These are phyloP conservation scores for Apiospora marii DNA, from an alignment of 2,329 filamentous ascomycete genomes.

Conservation along the genomic window DNA sequence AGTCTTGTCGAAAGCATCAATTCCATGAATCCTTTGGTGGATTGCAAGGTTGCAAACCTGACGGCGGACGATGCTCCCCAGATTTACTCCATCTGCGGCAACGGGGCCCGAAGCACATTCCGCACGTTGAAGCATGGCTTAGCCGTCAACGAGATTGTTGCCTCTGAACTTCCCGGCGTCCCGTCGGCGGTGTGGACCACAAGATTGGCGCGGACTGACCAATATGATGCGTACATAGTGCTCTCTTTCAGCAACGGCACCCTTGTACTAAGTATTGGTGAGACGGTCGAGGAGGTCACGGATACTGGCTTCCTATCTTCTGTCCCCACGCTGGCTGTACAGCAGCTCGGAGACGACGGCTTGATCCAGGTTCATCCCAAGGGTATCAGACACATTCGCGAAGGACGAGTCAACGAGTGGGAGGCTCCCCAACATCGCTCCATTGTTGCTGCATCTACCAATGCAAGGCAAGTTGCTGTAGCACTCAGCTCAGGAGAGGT, in stretches of 20 bases:
- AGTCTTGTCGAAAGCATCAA: constrained; percentile 85
- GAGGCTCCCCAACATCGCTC: constrained; percentile 90
- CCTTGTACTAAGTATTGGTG: constrained; percentile 91
- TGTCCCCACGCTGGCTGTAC: constrained; percentile 88
- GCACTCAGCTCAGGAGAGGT: constrained; percentile 96
- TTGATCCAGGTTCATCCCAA: constrained; percentile 96
- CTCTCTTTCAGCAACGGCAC: constrained; percentile 91
- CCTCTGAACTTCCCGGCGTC: constrained; percentile 87
- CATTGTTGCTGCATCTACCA: constrained; percentile 93
- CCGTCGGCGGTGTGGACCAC: constrained; percentile 95
- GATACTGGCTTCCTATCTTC: constrained; percentile 92
- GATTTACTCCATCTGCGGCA: constrained; percentile 92
- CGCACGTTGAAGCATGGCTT: constrained; percentile 91
- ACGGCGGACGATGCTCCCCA: constrained; percentile 94
- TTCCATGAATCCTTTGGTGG: constrained; percentile 89
- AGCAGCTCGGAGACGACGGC: constrained; percentile 92
- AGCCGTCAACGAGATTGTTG: constrained; percentile 94
- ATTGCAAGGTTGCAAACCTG: constrained; percentile 90
- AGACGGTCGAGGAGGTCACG: constrained; percentile 94
- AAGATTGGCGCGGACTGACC: constrained; percentile 80
- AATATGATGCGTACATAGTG: constrained; percentile 95
- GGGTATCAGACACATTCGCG: constrained; percentile 88
- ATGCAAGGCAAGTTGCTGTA: constrained; percentile 90
- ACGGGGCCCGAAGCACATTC: constrained; percentile 88
- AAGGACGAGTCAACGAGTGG: constrained; percentile 89